Evolutionary conservation across 352 stramenopile genomes (phyloP).

Genomic region (Phytophthora capsici): DNA sequence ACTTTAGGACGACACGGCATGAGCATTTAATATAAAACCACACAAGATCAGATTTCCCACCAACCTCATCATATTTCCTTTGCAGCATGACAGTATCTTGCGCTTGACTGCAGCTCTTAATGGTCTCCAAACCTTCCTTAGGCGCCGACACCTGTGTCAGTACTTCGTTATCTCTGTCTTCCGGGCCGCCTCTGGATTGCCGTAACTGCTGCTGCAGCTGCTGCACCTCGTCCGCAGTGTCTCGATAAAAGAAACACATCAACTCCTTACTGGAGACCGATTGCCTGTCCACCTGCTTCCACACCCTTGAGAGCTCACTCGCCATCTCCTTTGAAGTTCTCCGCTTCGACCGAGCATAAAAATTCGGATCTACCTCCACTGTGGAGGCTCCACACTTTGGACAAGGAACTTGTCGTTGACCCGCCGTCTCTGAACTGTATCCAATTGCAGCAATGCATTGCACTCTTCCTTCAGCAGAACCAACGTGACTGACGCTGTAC

Average conservation of each 20-base stretch:
- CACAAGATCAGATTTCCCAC: not conserved
- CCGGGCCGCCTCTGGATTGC: not conserved
- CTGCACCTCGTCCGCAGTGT: not conserved
- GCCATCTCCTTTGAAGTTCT: not conserved
- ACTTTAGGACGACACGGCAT: not conserved
- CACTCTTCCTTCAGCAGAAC: conserved; percentile 5
- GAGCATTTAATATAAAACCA: not conserved
- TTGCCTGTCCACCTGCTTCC: conserved; percentile 2
- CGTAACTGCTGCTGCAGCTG: not conserved
- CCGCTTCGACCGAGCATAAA: not conserved
- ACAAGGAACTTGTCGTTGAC: conserved; percentile 5
- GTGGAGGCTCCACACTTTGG: no score
- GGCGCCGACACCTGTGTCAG: not conserved
- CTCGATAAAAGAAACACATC: not conserved
- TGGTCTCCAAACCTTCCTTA: not conserved
- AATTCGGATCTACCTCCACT: not conserved
- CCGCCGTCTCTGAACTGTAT: not conserved
- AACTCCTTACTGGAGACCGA: conserved; percentile 4
- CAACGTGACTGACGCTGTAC: not conserved
- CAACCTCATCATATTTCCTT: not conserved
- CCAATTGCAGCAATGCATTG: not conserved
- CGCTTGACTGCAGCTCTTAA: not conserved
- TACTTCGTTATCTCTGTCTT: not conserved
- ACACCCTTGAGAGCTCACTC: not conserved
- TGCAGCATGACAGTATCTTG: not conserved